phyloP scores from a whole-genome alignment of 495 filamentous ascomycete species.

The Hyphodiscus hymeniophilus region DNA sequence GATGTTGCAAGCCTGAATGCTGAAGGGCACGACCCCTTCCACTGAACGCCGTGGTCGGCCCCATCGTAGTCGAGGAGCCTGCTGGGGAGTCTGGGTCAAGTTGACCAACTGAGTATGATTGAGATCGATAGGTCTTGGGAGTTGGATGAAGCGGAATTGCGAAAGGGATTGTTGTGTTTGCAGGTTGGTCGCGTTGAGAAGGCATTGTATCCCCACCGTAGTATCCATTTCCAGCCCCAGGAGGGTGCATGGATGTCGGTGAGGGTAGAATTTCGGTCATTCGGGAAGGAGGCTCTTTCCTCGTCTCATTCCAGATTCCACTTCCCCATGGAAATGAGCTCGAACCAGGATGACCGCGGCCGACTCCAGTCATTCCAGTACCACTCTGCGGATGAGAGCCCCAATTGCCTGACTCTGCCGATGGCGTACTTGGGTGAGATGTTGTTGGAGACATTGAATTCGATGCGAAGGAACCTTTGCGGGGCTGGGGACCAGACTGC shows the following conservation, averaged over 20 bases:
- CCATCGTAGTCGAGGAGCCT: constrained; percentile 32
- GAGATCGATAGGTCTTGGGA: constrained; percentile 85
- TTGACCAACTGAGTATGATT: constrained; percentile 96
- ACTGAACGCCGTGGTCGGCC: constrained; percentile 31
- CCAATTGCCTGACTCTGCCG: constrained; percentile 65
- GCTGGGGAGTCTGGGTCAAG: constrained; percentile 61
- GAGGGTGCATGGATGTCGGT: constrained; percentile 58
- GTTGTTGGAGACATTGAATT: constrained; percentile 65
- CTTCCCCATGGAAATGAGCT: constrained; percentile 64
- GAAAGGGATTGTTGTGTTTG: constrained; percentile 69
- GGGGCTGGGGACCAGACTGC: constrained; percentile 28
- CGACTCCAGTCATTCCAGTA: constrained; percentile 37
- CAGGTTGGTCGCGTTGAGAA: constrained; percentile 19
- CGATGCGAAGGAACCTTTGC: constrained; percentile 54
- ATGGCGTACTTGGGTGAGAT: constrained; percentile 68
- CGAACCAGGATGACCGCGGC: constrained; percentile 46
- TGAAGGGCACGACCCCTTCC: constrained; percentile 46
- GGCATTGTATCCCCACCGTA: constrained; percentile 28
- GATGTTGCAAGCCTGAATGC: constrained; percentile 64
- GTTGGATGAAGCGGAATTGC: constrained; percentile 86
- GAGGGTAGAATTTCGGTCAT: constrained; percentile 70
- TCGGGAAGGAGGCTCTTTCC: constrained; percentile 66
- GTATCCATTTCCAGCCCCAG: constrained; percentile 36
- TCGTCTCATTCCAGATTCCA: constrained; percentile 69
- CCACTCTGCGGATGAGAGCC: constrained; percentile 40